Evolutionary conservation across 1,139 yeast species (phyloP).

Genomic region (Pichia sp.): DNA sequence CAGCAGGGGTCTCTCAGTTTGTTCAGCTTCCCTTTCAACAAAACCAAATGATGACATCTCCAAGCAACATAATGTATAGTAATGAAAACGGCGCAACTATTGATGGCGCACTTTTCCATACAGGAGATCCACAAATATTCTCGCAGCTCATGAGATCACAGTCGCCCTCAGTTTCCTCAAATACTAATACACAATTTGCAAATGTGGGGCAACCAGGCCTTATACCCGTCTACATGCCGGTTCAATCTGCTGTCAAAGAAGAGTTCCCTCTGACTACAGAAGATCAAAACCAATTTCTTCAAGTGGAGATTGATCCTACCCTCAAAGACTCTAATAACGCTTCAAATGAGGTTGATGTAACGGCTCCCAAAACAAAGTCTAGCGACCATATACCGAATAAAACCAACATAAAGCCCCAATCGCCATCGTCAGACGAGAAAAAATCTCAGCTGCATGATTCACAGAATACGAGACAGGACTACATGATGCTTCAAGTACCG

Average conservation of each 20-base stretch:
- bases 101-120: background rate
- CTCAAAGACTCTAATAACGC: background rate
- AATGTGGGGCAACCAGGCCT: constrained; percentile 5
- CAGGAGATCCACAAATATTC: background rate
- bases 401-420: background rate
- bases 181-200: background rate
- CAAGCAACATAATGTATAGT: background rate
- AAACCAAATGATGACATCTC: constrained; percentile 2
- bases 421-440: too few relatives aligned
- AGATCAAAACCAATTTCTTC: background rate
- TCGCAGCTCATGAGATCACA: constrained; percentile 1
- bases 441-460: background rate
- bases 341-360: background rate
- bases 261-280: background rate
- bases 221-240: constrained; percentile 7
- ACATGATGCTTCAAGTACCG: constrained; percentile 8
- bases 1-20: constrained; percentile 2
- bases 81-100: constrained; percentile 1
- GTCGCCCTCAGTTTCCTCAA: constrained; percentile 1
- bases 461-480: too few relatives aligned
- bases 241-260: background rate
- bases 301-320: background rate
- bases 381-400: background rate
- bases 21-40: constrained; percentile 4
- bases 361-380: background rate